Base-by-base conservation (phyloP, 257 asterid genomes). In the Pogostemon cablin region DNA sequence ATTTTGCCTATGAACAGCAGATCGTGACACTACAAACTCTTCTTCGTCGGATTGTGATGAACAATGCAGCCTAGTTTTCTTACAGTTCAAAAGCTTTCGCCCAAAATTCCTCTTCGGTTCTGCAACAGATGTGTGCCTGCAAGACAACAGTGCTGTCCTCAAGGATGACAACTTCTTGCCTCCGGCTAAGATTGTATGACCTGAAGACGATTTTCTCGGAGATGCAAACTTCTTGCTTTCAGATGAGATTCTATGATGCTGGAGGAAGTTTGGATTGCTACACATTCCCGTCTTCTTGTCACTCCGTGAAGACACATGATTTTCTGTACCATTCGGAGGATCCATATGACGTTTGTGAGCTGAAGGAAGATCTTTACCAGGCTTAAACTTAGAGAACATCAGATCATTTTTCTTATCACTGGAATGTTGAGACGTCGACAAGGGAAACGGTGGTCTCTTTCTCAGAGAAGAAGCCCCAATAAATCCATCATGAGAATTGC, bases 121-220 rank as follows among this genome's bases (percentile, higher is more conserved):
- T 6, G 74, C 67, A 69, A 53, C 77, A 74, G 89, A 78, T 62
- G 82, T 68, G 76, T 48, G 75, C 68, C 75, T 73, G 42, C 72
- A 70, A 3, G 85, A 82, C 49, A 74, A 74, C 59, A 77, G 76
- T 34, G 79, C 81, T 59, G 86, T 89, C 77, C 81, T 75, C 84
- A 77, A 77, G 64, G 96, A 83, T 11, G 90, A 74, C 65, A 81
- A 81, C 71, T 67, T 90, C 79, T 74, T 85, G 34, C 78, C 65
- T 65, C 75, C 77, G 41, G 90, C 70, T 49, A 79, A 52, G 62
- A 76, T 57, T 42, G 76, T 81, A 74, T 49, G 86, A 17, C 73
- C 69, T 59, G 43, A 48, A 9, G 81, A 58, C n/a, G 69, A 67
- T 61, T 83, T 85, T 72, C 75, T 75, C 35, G 40, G 64, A 71